Conservation (phyloP, 768 basidiomycete species). For the Auricularia heimuer region DNA sequence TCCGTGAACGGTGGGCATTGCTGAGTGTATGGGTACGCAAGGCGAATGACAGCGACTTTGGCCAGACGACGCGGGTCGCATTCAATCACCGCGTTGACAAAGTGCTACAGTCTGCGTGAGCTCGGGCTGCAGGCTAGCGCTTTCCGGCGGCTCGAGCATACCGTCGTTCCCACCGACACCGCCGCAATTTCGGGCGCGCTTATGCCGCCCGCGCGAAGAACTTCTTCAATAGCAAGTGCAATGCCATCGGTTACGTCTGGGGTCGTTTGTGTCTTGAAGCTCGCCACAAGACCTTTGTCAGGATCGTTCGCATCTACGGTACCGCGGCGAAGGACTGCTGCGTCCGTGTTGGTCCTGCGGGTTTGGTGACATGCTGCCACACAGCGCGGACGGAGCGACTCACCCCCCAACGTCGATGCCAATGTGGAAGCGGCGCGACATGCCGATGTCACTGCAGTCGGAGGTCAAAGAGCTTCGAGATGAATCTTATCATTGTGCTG, state of each 20-base stretch:
- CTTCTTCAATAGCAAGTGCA: slow-evolving; percentile 36
- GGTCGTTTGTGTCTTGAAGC: slow-evolving; percentile 45
- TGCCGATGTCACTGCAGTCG: not conserved
- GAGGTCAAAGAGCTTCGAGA: no score
- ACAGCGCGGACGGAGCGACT: not conserved
- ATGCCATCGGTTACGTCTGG: slow-evolving; percentile 50
- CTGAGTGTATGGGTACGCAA: slow-evolving; percentile 49
- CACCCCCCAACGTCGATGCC: slow-evolving; percentile 14
- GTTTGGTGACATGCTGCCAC: slow-evolving; percentile 12
- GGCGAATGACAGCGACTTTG: slow-evolving; percentile 53
- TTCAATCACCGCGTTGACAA: slow-evolving; percentile 54
- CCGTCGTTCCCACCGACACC: slow-evolving; percentile 54
- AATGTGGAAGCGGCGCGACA: slow-evolving; percentile 8
- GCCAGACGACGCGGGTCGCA: slow-evolving; percentile 40
- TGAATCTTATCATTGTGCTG: no score
- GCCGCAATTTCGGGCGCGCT: slow-evolving; percentile 33
- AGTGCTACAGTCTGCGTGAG: slow-evolving; percentile 25
- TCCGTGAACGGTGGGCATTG: slow-evolving; percentile 49
- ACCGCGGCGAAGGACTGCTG: slow-evolving; percentile 27
- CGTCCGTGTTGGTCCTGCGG: slow-evolving; percentile 29
- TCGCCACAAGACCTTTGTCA: slow-evolving; percentile 28
- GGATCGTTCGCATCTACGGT: slow-evolving; percentile 20
- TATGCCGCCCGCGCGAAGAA: slow-evolving; percentile 31
- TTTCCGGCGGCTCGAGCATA: slow-evolving; percentile 13
- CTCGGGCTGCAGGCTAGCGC: slow-evolving; percentile 2